These are phyloP conservation scores for Ceratobasidium sp. DNA, from an alignment of 1,284 basidiomycete species.

Conservation along the genomic window DNA sequence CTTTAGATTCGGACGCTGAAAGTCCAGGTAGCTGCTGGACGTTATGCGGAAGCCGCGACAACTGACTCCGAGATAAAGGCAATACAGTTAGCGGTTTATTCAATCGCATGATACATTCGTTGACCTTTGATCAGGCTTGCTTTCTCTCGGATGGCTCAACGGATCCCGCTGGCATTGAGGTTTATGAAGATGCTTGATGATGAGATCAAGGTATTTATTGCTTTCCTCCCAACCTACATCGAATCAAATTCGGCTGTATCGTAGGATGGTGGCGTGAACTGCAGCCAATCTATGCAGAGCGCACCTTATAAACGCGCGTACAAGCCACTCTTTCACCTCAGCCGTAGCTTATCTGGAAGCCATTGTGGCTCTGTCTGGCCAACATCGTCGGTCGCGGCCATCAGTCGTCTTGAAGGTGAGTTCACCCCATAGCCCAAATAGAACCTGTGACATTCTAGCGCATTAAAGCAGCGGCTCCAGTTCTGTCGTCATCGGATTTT, in stretches of 20 bases:
- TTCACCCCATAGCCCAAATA: too few relatives aligned
- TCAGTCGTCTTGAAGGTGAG: background rate
- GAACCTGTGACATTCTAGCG: background rate
- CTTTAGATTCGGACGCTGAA: conserved; percentile 6
- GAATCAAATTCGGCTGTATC: background rate
- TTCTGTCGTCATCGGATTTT: background rate
- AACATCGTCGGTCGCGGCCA: background rate
- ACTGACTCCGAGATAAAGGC: conserved; percentile 17
- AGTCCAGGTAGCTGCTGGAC: background rate
- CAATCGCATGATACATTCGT: background rate
- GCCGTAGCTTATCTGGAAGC: background rate
- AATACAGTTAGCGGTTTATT: background rate
- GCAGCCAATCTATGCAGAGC: background rate
- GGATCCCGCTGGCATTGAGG: conserved; percentile 8
- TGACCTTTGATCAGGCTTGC: conserved; percentile 8
- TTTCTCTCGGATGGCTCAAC: conserved; percentile 12
- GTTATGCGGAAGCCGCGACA: conserved; percentile 5
- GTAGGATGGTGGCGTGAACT: background rate
- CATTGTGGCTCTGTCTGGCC: background rate
- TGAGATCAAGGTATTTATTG: conserved; percentile 22
- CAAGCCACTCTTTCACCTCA: background rate
- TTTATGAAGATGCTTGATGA: conserved; percentile 18
- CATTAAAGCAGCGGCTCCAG: background rate
- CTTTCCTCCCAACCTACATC: background rate
- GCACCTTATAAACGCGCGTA: background rate